Evolutionary conservation across 371 early-diverging fungal species (phyloP), one percentile per base, ranked within the genome.

Genomic region (Basidiobolus meristosporus): DNA sequence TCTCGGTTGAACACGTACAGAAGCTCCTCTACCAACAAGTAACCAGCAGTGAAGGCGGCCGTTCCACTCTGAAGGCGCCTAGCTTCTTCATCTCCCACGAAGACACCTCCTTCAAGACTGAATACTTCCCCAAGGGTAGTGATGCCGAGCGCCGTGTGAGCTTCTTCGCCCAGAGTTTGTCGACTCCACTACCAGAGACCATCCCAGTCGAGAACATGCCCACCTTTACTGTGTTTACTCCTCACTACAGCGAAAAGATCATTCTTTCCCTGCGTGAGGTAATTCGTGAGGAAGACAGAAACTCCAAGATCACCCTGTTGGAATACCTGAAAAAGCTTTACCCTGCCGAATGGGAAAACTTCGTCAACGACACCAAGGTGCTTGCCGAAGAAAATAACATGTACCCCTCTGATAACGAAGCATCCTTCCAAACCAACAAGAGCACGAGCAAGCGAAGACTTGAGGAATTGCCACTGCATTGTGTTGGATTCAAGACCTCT

Each of bases 221-320:
- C 0, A 70, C 83, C 2, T 83, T 88, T 22, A 87, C 87, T 0
- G 88, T 88, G 2, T 55, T 90, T 21, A 79, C 79, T 38, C 90
- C 90, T 15, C 90, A 90, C 48, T 90, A 82, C 53, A 70, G 77
- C 28, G 89, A 90, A 56, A 87, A 86, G 57, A 81, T 86, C 16
- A 53, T 90, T 17, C 57, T 88, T 39, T 69, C 78, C 1, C 57
- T 87, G 33, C 65, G 81, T 18, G 88, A 88, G 56, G 78, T 88
- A 39, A 82, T 87, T 44, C 61, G 81, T 20, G 86, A 84, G 46
- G 76, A 81, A 41, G 88, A 89, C 44, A 63, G 73, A 39, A 70
- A 79, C 48, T 81, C 79, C 2, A 66, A 82, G 2, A 71, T 90
- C 7, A 86, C 84, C 6, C 48, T 86, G 38, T 54, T 90, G 21